Evolutionary conservation across 257 asterid species (phyloP).

Genomic region (Solanum appendiculatum): DNA sequence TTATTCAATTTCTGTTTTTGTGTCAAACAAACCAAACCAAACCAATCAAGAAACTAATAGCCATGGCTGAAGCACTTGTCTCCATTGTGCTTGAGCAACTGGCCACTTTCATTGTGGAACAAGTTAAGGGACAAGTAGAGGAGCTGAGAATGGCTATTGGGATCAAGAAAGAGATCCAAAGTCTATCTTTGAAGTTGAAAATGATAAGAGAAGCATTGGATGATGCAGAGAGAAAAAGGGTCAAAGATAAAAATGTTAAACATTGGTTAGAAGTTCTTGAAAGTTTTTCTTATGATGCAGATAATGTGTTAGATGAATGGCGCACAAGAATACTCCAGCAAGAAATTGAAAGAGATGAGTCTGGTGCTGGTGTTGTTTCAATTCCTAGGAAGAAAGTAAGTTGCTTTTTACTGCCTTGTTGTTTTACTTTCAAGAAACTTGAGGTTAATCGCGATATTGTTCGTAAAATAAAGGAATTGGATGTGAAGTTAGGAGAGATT

Average conservation of each 20-base stretch:
- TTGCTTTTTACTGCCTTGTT: neutral
- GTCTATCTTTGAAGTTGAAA: neutral
- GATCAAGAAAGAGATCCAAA: conserved; percentile 2
- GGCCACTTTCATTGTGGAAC: neutral
- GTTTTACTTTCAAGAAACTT: neutral
- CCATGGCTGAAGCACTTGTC: conserved; percentile 3
- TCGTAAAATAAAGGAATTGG: conserved; percentile 1
- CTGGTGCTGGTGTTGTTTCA: neutral
- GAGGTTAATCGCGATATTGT: neutral
- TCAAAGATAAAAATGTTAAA: neutral
- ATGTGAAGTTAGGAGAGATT: neutral
- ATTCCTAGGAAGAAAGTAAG: neutral
- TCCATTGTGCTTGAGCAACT: neutral
- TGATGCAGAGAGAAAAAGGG: conserved; percentile 8
- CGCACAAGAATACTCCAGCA: neutral
- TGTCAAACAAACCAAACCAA: neutral
- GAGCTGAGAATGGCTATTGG: neutral
- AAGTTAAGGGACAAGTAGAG: neutral
- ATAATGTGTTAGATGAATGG: conserved; percentile 11
- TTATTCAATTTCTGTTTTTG: neutral
- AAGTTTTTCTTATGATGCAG: conserved; percentile 7
- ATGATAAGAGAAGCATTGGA: neutral
- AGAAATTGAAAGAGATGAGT: neutral
- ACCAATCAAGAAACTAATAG: neutral
- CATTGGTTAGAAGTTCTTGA: conserved; percentile 8